phyloP scores from a whole-genome alignment of 2,329 filamentous ascomycete genomes.

The Ceratocystis diversiconidia region DNA sequence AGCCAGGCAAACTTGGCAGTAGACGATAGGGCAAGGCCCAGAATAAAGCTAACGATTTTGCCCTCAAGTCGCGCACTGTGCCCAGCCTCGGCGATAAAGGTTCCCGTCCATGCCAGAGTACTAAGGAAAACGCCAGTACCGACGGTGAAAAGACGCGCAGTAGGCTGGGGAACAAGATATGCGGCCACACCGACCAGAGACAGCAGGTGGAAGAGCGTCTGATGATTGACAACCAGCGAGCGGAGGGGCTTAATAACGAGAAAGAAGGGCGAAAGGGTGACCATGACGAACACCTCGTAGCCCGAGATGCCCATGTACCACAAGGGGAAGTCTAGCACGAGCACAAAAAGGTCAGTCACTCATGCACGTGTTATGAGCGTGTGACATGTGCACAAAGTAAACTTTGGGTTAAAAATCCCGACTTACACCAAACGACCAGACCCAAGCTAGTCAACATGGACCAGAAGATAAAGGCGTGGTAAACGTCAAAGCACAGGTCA shows the following conservation, averaged over 20 bases:
- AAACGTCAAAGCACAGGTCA: slow-evolving; percentile 76
- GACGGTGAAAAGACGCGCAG: slow-evolving; percentile 63
- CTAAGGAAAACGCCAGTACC: slow-evolving; percentile 68
- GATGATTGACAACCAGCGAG: slow-evolving; percentile 50
- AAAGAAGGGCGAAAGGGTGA: slow-evolving; percentile 65
- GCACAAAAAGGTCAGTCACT: background rate
- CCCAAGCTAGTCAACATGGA: slow-evolving; percentile 82
- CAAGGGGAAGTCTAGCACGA: slow-evolving; percentile 63
- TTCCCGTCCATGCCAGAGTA: slow-evolving; percentile 72
- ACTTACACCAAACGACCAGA: slow-evolving; percentile 83
- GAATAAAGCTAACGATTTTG: slow-evolving; percentile 63
- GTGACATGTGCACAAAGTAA: background rate
- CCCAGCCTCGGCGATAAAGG: slow-evolving; percentile 61
- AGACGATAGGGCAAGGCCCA: slow-evolving; percentile 73
- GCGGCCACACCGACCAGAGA: slow-evolving; percentile 67
- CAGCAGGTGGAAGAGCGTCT: slow-evolving; percentile 57
- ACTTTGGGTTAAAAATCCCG: background rate
- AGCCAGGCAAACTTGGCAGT: slow-evolving; percentile 84
- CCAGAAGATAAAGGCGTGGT: slow-evolving; percentile 97
- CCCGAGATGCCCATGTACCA: slow-evolving; percentile 99
- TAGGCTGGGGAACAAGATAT: slow-evolving; percentile 60
- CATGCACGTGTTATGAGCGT: background rate
- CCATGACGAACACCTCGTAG: slow-evolving; percentile 81
- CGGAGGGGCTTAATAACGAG: slow-evolving; percentile 59
- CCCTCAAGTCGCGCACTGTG: slow-evolving; percentile 66